These are phyloP conservation scores for Solanum tacnaense DNA, from an alignment of 257 asterid species.

Conservation along the genomic window DNA sequence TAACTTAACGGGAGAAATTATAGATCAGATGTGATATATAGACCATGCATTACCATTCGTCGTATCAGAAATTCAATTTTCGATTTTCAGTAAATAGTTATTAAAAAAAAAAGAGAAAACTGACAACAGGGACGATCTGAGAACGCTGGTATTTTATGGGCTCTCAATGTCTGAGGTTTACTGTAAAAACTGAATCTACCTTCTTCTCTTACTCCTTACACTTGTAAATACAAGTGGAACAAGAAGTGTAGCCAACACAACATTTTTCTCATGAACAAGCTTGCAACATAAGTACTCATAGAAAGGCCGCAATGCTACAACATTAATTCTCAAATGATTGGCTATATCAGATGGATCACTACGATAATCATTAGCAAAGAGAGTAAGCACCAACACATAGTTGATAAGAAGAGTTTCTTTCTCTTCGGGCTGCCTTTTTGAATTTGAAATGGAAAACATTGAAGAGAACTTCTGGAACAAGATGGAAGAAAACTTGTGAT, in stretches of 20 bases:
- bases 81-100: neutral
- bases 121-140: neutral
- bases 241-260: slow-evolving; percentile 46
- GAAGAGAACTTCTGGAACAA: slow-evolving; percentile 48
- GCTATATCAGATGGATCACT: slow-evolving; percentile 56
- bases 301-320: slow-evolving; percentile 24
- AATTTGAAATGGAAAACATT: slow-evolving; percentile 33
- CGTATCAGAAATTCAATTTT: neutral
- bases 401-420: slow-evolving; percentile 45
- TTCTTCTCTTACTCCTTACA: slow-evolving; percentile 22
- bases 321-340: slow-evolving; percentile 54
- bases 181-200: neutral
- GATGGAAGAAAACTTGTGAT: slow-evolving; percentile 31
- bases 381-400: slow-evolving; percentile 69
- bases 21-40: neutral
- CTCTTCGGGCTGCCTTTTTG: slow-evolving; percentile 31
- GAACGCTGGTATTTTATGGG: neutral
- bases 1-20: neutral
- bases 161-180: neutral
- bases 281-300: slow-evolving; percentile 72
- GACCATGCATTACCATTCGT: neutral
- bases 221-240: slow-evolving; percentile 50
- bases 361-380: slow-evolving; percentile 54
- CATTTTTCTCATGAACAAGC: slow-evolving; percentile 31
- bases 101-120: neutral